Percentiles rank a stretch among this genome's conserved stretches.
phyloP scores from a whole-genome alignment of 2,329 filamentous ascomycete genomes.

The Hypoxylon sp. region DNA sequence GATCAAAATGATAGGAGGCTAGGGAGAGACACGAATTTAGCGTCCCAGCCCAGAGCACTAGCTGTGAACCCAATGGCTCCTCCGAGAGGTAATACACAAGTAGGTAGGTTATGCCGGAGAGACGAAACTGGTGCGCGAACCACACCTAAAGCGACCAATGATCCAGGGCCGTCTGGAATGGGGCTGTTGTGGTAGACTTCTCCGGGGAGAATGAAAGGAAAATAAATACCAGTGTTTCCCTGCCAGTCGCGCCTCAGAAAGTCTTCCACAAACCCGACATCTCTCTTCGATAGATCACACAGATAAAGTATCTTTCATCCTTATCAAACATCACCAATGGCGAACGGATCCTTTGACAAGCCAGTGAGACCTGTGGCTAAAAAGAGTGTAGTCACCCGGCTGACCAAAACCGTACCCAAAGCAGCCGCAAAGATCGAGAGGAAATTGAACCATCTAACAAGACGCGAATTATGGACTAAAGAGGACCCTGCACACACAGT shows the following conservation, averaged over 20 bases:
- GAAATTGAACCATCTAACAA: conserved; percentile 36
- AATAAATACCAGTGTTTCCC: conserved; percentile 15
- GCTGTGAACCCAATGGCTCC: conserved; percentile 8
- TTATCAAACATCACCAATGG: conserved; percentile 28
- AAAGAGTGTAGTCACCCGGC: conserved; percentile 23
- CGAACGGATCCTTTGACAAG: conserved; percentile 34
- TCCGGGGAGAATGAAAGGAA: conserved; percentile 1
- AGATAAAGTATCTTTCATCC: not conserved
- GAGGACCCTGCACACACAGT: conserved; percentile 36
- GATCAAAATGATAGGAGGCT: conserved; percentile 29
- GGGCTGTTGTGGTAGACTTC: conserved; percentile 7
- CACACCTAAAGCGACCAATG: conserved; percentile 19
- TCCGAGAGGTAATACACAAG: conserved; percentile 11
- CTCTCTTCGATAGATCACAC: not conserved
- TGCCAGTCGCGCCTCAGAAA: not conserved
- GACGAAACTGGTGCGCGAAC: conserved; percentile 26
- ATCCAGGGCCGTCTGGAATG: conserved; percentile 3
- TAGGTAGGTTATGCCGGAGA: conserved; percentile 12
- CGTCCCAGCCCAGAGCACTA: conserved; percentile 22
- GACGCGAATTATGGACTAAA: conserved; percentile 37
- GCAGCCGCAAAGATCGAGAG: conserved; percentile 26
- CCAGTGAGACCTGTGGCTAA: conserved; percentile 20
- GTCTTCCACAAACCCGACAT: conserved; percentile 5
- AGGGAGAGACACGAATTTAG: conserved; percentile 24
- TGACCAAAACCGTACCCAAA: conserved; percentile 21